These are phyloP conservation scores for Phytophthora pistaciae DNA, from an alignment of 352 stramenopile genomes.

Conservation along the genomic window DNA sequence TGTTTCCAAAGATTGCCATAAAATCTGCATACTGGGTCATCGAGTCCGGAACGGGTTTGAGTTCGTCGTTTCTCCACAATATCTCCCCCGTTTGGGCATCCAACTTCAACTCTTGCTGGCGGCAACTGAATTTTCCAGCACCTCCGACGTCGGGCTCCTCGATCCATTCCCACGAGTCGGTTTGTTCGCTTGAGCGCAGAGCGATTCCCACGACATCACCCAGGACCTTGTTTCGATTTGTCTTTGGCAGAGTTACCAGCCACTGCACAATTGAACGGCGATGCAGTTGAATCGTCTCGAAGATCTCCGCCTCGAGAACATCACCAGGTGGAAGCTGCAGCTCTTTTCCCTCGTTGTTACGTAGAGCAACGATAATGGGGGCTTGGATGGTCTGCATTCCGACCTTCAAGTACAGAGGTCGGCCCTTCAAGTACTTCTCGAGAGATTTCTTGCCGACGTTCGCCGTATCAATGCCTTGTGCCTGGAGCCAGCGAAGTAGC, in stretches of 20 bases:
- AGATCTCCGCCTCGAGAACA: conserved; percentile 89
- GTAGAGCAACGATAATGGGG: conserved; percentile 80
- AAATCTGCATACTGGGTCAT: conserved; percentile 93
- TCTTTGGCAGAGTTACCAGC: conserved; percentile 45
- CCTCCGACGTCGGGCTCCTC: conserved; percentile 64
- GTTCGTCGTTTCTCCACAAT: conserved; percentile 91
- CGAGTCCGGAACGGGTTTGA: conserved; percentile 91
- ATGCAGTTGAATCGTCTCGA: conserved; percentile 86
- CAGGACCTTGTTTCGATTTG: conserved; percentile 51
- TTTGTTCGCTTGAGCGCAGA: conserved; percentile 65
- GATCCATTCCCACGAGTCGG: conserved; percentile 69
- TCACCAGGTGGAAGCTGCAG: conserved; percentile 80
- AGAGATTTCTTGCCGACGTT: conserved; percentile 84
- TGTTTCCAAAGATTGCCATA: conserved; percentile 84
- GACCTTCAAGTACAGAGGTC: conserved; percentile 89
- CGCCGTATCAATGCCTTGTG: conserved; percentile 90
- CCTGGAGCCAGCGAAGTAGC: conserved; percentile 89
- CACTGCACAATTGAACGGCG: conserved; percentile 82
- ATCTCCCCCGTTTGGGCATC: conserved; percentile 91
- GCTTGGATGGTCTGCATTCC: conserved; percentile 90
- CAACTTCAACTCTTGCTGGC: conserved; percentile 84
- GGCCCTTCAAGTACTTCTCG: conserved; percentile 88
- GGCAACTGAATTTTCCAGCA: conserved; percentile 74
- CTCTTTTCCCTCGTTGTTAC: conserved; percentile 60
- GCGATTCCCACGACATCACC: conserved; percentile 80